phyloP scores from a whole-genome alignment of 768 basidiomycete genomes.

The Agrocybe praecox region DNA sequence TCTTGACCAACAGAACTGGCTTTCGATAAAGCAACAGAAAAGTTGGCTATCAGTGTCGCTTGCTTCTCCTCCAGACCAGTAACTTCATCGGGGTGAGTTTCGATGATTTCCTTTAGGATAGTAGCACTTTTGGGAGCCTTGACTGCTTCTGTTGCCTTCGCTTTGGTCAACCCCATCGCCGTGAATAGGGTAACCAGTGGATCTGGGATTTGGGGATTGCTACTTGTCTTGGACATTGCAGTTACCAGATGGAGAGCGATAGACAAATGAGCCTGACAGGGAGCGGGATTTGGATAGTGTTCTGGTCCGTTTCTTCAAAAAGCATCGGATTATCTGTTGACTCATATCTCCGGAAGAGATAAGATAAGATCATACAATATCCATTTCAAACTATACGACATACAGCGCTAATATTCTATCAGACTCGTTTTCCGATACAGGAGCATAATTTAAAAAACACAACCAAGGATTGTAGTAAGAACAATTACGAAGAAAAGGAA shows the following conservation, averaged over 20 bases:
- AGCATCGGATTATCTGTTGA: not conserved
- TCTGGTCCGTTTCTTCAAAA: not conserved
- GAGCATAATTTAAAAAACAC: not conserved
- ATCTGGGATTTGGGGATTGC: constrained; percentile 18
- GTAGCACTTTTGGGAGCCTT: constrained; percentile 79
- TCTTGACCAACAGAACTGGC: constrained; percentile 43
- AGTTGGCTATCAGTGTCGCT: constrained; percentile 66
- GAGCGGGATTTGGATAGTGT: not conserved
- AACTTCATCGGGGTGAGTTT: constrained; percentile 47
- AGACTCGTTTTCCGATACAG: not conserved
- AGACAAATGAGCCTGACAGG: not conserved
- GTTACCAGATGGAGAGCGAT: not conserved
- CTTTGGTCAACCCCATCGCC: constrained; percentile 72
- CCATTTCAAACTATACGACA: not conserved
- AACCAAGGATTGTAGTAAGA: not conserved
- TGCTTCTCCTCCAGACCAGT: constrained; percentile 77
- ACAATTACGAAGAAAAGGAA: no score
- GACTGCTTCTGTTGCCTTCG: constrained; percentile 82
- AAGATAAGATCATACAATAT: constrained; percentile 1
- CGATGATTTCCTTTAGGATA: constrained; percentile 70
- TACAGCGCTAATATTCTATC: not conserved
- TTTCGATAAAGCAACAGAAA: constrained; percentile 68
- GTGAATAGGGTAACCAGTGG: constrained; percentile 58
- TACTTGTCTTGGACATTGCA: constrained; percentile 30
- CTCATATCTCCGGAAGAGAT: not conserved